Evolutionary conservation across 2,329 filamentous ascomycete species (phyloP), one percentile per base, ranked within the genome.

Genomic region (Lachnellula hyalina): DNA sequence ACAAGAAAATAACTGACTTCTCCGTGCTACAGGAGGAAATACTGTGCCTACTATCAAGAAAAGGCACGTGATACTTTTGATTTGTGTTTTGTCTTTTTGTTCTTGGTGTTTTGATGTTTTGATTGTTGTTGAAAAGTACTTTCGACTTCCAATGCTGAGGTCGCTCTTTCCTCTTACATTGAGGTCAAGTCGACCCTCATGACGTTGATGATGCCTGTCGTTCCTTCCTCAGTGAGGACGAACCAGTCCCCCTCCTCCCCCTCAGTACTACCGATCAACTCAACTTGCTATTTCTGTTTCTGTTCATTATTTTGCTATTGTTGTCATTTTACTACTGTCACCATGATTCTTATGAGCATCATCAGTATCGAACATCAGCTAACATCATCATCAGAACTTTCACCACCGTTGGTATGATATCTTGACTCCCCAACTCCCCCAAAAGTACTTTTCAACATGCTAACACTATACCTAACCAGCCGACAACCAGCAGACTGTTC

Each of bases 41-140:
- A 90, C 88, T 5, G 85, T 92, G 2, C 90, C 90, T 5, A 85
- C 81, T 14, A 77, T 96, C 61, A 94, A 93, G 79, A 95, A 95
- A 79, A 76, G 53, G 79, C 62, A 61, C 23, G 48, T 1, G 9
- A 9, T 9, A 23, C 47, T 9, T 40, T 35, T 36, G n/a, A n/a
- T n/a, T 49, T 6, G 5, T 17, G 21, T 21, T 3, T 11, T 38
- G 15, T 11, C 4, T 38, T 38, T 2, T 2, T n/a, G 12, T 47
- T 47, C n/a, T 32, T 38, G 35, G 15, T n/a, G 38, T 41, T 41
- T 41, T 41, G 38, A 41, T 41, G 4, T 19, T 41, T 5, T 41
- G n/a, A n/a, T n/a, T n/a, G n/a, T n/a, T n/a, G n/a, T n/a, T 41
- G 38, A 15, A 41, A 41, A 41, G 17, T 41, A 19, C 38, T 15